Evolutionary conservation across 2,329 filamentous ascomycete genomes (phyloP), one percentile per base, ranked within the genome.

Genomic region (Diaporthe helianthi): DNA sequence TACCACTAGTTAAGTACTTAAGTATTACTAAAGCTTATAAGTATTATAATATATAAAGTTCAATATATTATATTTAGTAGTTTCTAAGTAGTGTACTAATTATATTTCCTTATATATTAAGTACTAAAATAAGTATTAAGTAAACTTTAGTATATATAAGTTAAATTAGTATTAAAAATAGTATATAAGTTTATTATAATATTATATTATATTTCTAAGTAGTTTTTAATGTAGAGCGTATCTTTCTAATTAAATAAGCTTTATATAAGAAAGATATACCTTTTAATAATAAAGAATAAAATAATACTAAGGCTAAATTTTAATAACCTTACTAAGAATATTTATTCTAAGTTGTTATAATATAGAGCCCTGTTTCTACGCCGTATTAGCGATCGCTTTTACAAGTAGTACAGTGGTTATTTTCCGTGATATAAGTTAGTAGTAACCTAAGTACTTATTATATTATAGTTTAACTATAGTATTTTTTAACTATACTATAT

Each of bases 11-110:
- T n/a, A n/a, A n/a, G n/a, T n/a, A n/a, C n/a, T n/a, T n/a, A n/a
- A n/a, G n/a, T n/a, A n/a, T n/a, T n/a, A n/a, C 29, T 63, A 49
- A n/a, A 63, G 58, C 15, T 36, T 63, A 15, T n/a, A n/a, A n/a
- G n/a, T n/a, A n/a, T n/a, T n/a, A n/a, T n/a, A n/a, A n/a, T n/a
- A n/a, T n/a, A n/a, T n/a, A n/a, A n/a, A n/a, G n/a, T n/a, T n/a
- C n/a, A n/a, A n/a, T n/a, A n/a, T n/a, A n/a, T n/a, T n/a, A n/a
- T n/a, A n/a, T n/a, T n/a, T n/a, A n/a, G n/a, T n/a, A 44, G 58
- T 24, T 63, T 63, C 29, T 44, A 49, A n/a, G 58, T 44, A 33
- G 58, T 29, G n/a, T 33, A 19, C 44, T 63, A 13, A n/a, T 63
- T 12, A 19, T 26, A 8, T 63, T 44, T n/a, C 58, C n/a, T 47